Percentiles rank a stretch among this genome's conserved stretches.
Conservation (phyloP, 768 basidiomycete genomes). For the Kwoniella sp. region DNA sequence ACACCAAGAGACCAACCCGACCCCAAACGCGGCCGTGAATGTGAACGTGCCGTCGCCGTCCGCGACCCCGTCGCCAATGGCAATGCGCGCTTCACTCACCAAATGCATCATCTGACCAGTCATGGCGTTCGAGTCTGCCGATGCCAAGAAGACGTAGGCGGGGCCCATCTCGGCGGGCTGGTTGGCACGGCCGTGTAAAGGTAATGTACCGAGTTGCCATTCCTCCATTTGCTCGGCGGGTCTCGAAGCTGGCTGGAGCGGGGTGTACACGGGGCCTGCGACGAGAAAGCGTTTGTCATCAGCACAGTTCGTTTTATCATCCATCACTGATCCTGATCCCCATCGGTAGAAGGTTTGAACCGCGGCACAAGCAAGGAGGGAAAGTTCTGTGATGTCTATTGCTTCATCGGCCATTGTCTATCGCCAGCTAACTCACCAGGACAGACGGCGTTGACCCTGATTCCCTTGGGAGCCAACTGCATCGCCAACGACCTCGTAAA, state of each 20-base stretch:
- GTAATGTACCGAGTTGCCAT: constrained; percentile 60
- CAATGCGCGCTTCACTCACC: constrained; percentile 31
- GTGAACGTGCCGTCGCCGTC: constrained; percentile 2
- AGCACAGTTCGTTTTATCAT: too few relatives aligned
- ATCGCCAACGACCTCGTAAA: constrained; percentile 65
- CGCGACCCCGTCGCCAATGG: too few relatives aligned
- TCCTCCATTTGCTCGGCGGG: constrained; percentile 65
- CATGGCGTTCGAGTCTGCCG: constrained; percentile 51
- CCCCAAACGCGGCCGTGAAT: neutral
- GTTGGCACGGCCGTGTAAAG: constrained; percentile 61
- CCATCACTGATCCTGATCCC: too few relatives aligned
- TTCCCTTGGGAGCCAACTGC: constrained; percentile 64
- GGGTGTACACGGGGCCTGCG: constrained; percentile 66
- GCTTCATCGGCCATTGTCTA: too few relatives aligned
- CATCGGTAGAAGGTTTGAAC: neutral
- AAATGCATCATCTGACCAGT: constrained; percentile 51
- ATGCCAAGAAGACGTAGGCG: constrained; percentile 56
- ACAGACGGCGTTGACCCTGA: constrained; percentile 64
- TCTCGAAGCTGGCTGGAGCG: constrained; percentile 65
- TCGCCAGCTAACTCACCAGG: constrained; percentile 30
- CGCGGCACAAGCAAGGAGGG: neutral
- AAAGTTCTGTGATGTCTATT: neutral
- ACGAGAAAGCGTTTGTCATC: neutral
- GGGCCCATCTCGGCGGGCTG: constrained; percentile 65
- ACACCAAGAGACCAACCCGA: neutral